Conservation (phyloP, 306 rosid species). For the Sechiopsis laciniata region DNA sequence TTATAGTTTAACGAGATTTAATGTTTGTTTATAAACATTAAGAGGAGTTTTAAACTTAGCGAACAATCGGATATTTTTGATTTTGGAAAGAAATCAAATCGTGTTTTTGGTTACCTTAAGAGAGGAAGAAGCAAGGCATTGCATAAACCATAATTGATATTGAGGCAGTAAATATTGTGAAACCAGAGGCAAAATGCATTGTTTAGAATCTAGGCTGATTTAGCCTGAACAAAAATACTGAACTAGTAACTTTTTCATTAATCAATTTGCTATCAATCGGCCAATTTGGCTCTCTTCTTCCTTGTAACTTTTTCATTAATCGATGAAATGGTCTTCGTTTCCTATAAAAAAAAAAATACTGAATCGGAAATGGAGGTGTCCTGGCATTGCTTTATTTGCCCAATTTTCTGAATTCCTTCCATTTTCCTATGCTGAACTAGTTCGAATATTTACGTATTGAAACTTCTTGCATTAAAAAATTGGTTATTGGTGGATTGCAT, state of each 20-base stretch:
- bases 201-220: neutral
- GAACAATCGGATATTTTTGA: neutral
- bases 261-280: no score
- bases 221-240: neutral
- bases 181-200: neutral
- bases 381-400: neutral
- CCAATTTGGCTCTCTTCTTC: no score
- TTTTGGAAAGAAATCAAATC: neutral
- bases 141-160: neutral
- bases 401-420: neutral
- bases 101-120: conserved; percentile 1
- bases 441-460: neutral
- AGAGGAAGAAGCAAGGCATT: neutral
- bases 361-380: conserved; percentile 5
- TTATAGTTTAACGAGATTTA: neutral
- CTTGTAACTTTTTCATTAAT: no score
- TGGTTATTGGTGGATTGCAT: neutral
- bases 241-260: no score
- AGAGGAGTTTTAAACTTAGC: neutral
- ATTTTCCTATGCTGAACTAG: neutral
- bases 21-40: neutral
- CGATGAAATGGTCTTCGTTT: no score
- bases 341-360: neutral
- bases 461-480: neutral
- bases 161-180: neutral